Conservation (phyloP, 2,329 filamentous ascomycete species). For the Colletotrichum sp. region DNA sequence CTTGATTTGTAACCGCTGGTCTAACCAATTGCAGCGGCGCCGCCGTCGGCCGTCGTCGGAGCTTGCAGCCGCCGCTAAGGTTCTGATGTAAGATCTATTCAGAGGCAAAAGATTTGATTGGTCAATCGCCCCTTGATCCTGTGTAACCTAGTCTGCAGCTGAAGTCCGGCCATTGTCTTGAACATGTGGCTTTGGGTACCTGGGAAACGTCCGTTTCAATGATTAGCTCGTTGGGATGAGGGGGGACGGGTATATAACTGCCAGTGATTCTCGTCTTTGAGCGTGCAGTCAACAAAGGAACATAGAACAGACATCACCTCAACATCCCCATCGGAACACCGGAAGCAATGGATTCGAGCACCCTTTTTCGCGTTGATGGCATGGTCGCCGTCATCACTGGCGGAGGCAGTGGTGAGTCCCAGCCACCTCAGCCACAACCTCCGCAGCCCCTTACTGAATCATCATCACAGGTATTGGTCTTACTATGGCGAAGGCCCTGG, state of each 20-base stretch:
- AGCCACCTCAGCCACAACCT: no score
- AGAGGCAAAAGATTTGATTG: neutral
- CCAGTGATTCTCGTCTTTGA: neutral
- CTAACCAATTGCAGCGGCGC: neutral
- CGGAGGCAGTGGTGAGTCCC: slow-evolving; percentile 57
- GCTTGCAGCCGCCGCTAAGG: neutral
- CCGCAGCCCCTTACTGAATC: neutral
- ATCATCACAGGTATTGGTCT: slow-evolving; percentile 57
- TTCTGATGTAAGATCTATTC: neutral
- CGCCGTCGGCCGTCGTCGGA: neutral
- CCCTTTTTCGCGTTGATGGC: slow-evolving; percentile 60
- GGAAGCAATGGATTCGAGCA: neutral
- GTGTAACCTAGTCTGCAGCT: neutral
- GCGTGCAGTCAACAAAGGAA: neutral
- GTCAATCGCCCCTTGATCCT: neutral
- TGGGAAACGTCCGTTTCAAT: neutral
- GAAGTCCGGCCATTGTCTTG: neutral
- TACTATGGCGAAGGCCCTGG: slow-evolving; percentile 39
- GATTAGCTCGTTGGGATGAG: neutral
- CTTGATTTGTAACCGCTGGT: neutral
- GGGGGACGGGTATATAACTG: neutral
- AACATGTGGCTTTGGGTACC: neutral
- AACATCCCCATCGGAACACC: neutral
- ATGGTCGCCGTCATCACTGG: slow-evolving; percentile 67
- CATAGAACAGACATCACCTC: neutral